Evolutionary conservation across 495 filamentous ascomycete genomes (phyloP).

Genomic region (Haplographium delicatum): DNA sequence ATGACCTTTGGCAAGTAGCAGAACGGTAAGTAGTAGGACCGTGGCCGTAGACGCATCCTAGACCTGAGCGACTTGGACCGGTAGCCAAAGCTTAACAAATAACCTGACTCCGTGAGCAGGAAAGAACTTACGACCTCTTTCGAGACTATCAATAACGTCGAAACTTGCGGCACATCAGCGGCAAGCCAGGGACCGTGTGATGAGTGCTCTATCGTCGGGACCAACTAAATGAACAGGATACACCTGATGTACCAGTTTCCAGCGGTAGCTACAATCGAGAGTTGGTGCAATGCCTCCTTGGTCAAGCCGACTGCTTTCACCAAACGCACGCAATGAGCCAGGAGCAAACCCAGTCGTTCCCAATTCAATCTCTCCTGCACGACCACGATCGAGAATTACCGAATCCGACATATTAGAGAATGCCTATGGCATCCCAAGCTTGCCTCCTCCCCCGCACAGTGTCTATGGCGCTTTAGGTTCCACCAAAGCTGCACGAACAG

Average conservation of each 20-base stretch:
- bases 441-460: slow-evolving; percentile 14
- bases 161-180: too few species aligned
- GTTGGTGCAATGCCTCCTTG: slow-evolving; percentile 25
- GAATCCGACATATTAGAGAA: slow-evolving; percentile 23
- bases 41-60: too few species aligned
- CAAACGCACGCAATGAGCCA: slow-evolving; percentile 14
- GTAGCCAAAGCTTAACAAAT: too few species aligned
- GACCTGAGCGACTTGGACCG: too few species aligned
- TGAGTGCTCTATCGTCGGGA: background rate
- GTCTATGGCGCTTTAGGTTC: slow-evolving; percentile 24
- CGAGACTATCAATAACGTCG: too few species aligned
- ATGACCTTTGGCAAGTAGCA: too few species aligned
- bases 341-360: background rate
- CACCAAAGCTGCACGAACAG: slow-evolving; percentile 4
- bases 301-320: slow-evolving; percentile 21
- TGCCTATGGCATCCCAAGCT: slow-evolving; percentile 29
- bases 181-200: too few species aligned
- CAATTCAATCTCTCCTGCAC: slow-evolving; percentile 10
- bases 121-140: background rate
- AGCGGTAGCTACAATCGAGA: slow-evolving; percentile 12
- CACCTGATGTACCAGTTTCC: background rate
- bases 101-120: too few species aligned
- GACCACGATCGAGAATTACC: slow-evolving; percentile 11
- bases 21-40: too few species aligned
- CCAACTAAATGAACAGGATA: slow-evolving; percentile 17